A percentile compares a stretch with the other conserved stretches of the same genome.
These are phyloP conservation scores for Arbutus unedo DNA, from an alignment of 148 eudicot genomes.

Conservation along the genomic window DNA sequence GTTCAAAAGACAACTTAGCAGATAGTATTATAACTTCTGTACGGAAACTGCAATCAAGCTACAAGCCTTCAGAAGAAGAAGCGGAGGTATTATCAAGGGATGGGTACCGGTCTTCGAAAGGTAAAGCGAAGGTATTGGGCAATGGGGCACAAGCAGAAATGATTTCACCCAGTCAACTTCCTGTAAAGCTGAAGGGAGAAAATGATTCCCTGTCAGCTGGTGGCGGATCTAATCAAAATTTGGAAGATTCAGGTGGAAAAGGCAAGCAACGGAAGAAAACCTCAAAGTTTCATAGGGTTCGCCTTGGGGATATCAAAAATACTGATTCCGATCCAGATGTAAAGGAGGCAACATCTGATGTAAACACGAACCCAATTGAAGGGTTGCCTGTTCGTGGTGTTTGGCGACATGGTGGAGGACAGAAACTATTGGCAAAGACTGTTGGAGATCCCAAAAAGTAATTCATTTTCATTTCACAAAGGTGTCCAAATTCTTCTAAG, in stretches of 20 bases:
- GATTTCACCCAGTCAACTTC: constrained; percentile 21
- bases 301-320: constrained; percentile 59
- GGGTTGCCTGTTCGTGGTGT: constrained; percentile 60
- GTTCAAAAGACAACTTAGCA: constrained; percentile 50
- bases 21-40: constrained; percentile 62
- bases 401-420: constrained; percentile 78
- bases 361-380: constrained; percentile 25
- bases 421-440: constrained; percentile 49
- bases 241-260: constrained; percentile 42
- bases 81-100: constrained; percentile 76
- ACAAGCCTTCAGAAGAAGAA: constrained; percentile 59
- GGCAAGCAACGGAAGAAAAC: constrained; percentile 68
- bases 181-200: constrained; percentile 18
- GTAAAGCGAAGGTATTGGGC: constrained; percentile 36
- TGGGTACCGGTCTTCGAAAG: constrained; percentile 64
- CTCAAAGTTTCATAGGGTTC: constrained; percentile 73
- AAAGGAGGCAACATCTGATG: constrained; percentile 20
- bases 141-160: constrained; percentile 27
- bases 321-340: constrained; percentile 35
- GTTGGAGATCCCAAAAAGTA: constrained; percentile 29
- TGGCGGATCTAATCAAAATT: constrained; percentile 25
- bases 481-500: constrained; percentile 6
- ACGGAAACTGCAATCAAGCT: constrained; percentile 61
- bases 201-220: constrained; percentile 18
- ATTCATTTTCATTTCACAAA: not conserved